Conservation (phyloP, 1,284 basidiomycete genomes). For the Boletellus dicymbophilus region DNA sequence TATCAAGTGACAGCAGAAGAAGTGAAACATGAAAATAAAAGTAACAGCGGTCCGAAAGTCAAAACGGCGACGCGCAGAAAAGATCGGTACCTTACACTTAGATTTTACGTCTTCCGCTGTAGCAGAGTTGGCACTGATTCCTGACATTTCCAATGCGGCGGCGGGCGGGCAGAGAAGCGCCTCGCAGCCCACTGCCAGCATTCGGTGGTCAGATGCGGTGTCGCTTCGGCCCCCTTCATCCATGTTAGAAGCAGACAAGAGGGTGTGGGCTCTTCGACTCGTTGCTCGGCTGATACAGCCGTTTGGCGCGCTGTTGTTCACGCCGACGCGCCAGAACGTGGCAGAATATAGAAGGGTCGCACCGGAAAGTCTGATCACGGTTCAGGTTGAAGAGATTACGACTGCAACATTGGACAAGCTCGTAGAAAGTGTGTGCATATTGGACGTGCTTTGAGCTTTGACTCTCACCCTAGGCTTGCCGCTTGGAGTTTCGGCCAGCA, state of each 20-base stretch:
- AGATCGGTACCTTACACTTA: too few species aligned
- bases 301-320: too few species aligned
- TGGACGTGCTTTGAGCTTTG: neutral
- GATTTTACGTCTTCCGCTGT: neutral
- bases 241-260: neutral
- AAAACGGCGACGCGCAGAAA: too few species aligned
- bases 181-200: neutral
- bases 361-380: neutral
- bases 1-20: too few species aligned
- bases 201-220: neutral
- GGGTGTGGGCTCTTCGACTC: neutral
- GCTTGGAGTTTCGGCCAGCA: too few species aligned
- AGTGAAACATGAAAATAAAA: too few species aligned
- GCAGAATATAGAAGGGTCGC: conserved; percentile 4
- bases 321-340: neutral
- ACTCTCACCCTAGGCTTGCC: too few species aligned
- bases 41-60: too few species aligned
- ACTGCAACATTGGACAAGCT: neutral
- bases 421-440: neutral
- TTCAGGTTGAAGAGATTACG: conserved; percentile 1
- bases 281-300: neutral
- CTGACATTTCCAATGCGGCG: too few species aligned
- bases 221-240: neutral
- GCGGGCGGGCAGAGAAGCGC: neutral
- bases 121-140: neutral